phyloP scores from a whole-genome alignment of 2,329 filamentous ascomycete genomes.

The Fusarium sp. region DNA sequence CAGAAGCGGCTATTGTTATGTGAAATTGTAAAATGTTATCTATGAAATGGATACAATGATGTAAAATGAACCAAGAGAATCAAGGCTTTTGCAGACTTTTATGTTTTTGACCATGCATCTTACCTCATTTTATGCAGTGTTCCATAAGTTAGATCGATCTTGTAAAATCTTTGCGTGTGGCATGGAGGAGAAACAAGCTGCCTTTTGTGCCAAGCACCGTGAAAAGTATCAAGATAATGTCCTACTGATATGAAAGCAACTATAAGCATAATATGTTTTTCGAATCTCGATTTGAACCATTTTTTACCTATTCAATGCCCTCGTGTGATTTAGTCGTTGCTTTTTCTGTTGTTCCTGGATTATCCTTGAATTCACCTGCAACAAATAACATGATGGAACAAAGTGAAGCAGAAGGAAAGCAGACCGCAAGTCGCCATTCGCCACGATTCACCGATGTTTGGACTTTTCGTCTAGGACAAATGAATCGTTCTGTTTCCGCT shows the following conservation, averaged over 20 bases:
- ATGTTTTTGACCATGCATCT: neutral
- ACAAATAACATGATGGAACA: neutral
- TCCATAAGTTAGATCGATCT: neutral
- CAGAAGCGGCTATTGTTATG: neutral
- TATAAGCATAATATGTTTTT: neutral
- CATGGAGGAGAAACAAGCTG: neutral
- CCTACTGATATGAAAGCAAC: neutral
- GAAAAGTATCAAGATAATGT: neutral
- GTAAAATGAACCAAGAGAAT: neutral
- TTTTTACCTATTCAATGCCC: neutral
- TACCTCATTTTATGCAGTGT: neutral
- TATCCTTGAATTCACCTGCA: neutral
- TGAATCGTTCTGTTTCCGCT: neutral
- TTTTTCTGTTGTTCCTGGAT: neutral
- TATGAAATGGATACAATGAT: neutral
- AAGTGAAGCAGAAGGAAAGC: neutral
- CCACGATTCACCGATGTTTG: neutral
- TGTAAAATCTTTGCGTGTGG: neutral
- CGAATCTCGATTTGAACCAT: neutral
- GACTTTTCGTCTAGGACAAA: neutral
- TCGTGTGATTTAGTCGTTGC: neutral
- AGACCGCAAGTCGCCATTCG: neutral
- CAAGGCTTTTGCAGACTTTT: neutral
- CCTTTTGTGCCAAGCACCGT: neutral
- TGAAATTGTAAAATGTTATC: neutral